Evolutionary conservation across 1,139 yeast species (phyloP).

Genomic region (Yamadazyma kanchanaburiensis): DNA sequence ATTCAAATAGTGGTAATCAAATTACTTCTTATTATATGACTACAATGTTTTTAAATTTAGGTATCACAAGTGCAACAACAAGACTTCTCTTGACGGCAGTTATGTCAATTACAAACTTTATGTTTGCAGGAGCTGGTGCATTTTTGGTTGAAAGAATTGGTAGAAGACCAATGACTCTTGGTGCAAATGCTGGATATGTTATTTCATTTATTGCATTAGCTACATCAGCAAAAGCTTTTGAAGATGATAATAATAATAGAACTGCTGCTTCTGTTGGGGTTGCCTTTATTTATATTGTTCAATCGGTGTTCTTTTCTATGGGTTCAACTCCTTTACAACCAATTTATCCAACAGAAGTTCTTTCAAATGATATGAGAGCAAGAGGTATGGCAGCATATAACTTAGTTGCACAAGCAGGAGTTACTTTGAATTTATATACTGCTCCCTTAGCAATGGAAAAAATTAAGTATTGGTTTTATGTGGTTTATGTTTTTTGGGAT

Average conservation of each 20-base stretch:
- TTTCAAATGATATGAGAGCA: no score
- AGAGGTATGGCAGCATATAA: constrained; percentile 14
- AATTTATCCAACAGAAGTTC: no score
- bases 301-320: constrained; percentile 17
- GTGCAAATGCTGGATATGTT: constrained; percentile 14
- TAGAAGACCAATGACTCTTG: constrained; percentile 17
- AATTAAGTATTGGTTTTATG: constrained; percentile 18
- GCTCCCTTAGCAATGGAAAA: no score
- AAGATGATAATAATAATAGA: constrained; percentile 8
- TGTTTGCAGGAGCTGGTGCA: constrained; percentile 15
- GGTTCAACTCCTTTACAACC: no score
- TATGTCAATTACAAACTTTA: constrained; percentile 13
- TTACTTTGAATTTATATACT: no score
- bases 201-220: constrained; percentile 15
- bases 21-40: no score
- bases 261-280: constrained; percentile 13
- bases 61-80: constrained; percentile 13
- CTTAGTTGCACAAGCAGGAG: constrained; percentile 16
- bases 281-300: constrained; percentile 16
- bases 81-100: constrained; percentile 16
- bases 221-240: constrained; percentile 13
- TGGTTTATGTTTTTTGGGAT: no score
- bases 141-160: constrained; percentile 12
- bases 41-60: no score
- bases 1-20: constrained; percentile 14